phyloP scores from a whole-genome alignment of 2,329 filamentous ascomycete genomes.

The Biscogniauxia mediterranea region DNA sequence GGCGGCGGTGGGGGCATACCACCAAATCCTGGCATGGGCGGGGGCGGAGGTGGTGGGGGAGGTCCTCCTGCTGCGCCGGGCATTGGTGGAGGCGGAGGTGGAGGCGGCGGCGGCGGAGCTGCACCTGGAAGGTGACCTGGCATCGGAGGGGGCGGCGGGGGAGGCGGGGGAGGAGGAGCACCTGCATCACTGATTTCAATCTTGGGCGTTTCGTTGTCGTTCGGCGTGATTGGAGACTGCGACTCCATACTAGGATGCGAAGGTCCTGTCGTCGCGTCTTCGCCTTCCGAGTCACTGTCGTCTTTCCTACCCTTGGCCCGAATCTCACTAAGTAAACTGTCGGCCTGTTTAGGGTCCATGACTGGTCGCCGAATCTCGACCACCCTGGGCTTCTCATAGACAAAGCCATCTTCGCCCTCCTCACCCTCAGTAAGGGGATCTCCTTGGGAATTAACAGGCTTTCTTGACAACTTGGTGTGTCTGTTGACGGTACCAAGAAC shows the following conservation, averaged over 20 bases:
- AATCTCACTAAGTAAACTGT: constrained; percentile 67
- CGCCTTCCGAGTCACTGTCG: constrained; percentile 72
- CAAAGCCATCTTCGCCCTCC: constrained; percentile 56
- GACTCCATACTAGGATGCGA: constrained; percentile 74
- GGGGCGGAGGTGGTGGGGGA: constrained; percentile 48
- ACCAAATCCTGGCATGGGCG: constrained; percentile 39
- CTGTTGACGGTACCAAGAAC: constrained; percentile 72
- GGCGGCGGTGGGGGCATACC: constrained; percentile 40
- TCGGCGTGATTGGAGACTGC: constrained; percentile 64
- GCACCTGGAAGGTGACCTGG: constrained; percentile 27
- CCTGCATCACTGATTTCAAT: constrained; percentile 51
- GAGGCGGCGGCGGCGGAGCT: constrained; percentile 39
- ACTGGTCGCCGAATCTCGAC: constrained; percentile 75
- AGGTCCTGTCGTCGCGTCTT: constrained; percentile 70
- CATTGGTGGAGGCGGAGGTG: constrained; percentile 40
- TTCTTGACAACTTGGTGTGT: constrained; percentile 54
- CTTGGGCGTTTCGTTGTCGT: constrained; percentile 59
- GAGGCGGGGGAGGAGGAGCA: constrained; percentile 38
- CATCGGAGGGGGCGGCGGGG: constrained; percentile 29
- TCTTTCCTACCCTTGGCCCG: constrained; percentile 70
- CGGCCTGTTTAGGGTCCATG: constrained; percentile 63
- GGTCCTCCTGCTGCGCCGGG: constrained; percentile 42
- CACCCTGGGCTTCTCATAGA: constrained; percentile 77
- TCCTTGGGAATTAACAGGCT: constrained; percentile 45
- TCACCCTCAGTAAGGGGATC: constrained; percentile 32